A percentile compares a stretch with the other conserved stretches of the same genome.
Evolutionary conservation across 129 eudicot species (phyloP).

Genomic region (Arctium minus): DNA sequence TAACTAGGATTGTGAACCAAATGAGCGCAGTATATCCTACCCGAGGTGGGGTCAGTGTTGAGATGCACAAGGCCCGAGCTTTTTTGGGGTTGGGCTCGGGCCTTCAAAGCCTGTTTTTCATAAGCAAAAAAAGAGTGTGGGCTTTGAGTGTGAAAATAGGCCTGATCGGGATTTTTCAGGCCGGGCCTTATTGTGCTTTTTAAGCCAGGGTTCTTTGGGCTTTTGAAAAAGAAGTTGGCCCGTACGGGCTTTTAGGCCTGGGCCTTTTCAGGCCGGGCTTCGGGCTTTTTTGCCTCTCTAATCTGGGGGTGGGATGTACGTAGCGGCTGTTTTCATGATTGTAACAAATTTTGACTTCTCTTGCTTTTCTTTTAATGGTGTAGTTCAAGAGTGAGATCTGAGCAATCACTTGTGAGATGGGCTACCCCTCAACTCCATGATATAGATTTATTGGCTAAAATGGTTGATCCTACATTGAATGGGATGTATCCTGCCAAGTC

Average conservation of each 20-base stretch:
- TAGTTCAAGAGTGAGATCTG: constrained; percentile 82
- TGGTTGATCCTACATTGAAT: constrained; percentile 82
- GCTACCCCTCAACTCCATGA: constrained; percentile 98
- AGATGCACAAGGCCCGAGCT: neutral
- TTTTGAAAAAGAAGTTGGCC: neutral
- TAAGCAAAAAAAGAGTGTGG: neutral
- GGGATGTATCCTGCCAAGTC: constrained; percentile 99
- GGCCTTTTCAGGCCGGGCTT: neutral
- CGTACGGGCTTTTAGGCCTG: neutral
- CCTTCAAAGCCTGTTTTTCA: neutral
- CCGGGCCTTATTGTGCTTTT: neutral
- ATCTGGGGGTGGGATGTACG: neutral
- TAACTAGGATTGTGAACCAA: neutral
- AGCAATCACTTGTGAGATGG: constrained; percentile 95
- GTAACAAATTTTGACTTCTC: neutral
- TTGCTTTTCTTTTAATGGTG: constrained; percentile 4
- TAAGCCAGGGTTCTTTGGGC: neutral
- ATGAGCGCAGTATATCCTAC: neutral
- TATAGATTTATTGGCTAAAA: constrained; percentile 83
- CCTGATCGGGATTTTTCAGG: neutral
- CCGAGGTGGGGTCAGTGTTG: neutral
- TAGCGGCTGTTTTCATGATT: neutral
- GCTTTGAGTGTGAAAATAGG: neutral
- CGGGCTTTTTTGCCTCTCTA: no score
- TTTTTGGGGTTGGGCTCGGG: neutral